A percentile compares a stretch with the other conserved stretches of the same genome.
Conservation (phyloP, 202 grass and related monocot species). For the Bolboschoenoplectus hybrid region DNA sequence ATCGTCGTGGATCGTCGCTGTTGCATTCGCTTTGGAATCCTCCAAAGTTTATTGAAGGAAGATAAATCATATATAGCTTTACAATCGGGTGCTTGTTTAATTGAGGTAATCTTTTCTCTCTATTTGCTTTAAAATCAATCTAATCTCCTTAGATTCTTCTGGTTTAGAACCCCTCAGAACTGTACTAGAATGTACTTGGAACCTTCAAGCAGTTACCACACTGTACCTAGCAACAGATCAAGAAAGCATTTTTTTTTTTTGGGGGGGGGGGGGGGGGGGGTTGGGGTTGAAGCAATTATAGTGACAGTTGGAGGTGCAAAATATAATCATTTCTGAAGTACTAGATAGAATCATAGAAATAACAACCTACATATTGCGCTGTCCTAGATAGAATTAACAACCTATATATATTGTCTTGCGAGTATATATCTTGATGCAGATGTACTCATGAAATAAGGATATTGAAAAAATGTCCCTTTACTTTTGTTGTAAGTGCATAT, state of each 20-base stretch:
- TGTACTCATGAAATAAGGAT: background rate
- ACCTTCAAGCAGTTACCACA: background rate
- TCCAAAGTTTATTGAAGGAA: conserved; percentile 10
- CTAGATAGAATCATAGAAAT: conserved; percentile 9
- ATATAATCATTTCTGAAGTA: background rate
- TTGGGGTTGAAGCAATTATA: conserved; percentile 9
- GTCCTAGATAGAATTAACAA: background rate
- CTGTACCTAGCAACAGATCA: background rate
- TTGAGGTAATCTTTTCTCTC: background rate
- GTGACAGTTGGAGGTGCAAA: background rate
- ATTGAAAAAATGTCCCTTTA: background rate
- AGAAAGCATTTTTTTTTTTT: background rate
- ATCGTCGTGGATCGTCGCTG: background rate
- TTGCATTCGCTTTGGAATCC: background rate
- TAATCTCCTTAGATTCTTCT: background rate
- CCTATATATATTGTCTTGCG: background rate
- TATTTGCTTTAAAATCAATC: background rate
- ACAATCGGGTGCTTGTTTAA: background rate
- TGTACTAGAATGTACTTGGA: background rate
- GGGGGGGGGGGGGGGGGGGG: background rate
- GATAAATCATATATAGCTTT: no score
- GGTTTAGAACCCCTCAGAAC: conserved; percentile 1
- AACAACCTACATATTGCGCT: background rate
- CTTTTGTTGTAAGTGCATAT: background rate
- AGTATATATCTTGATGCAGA: background rate